A percentile compares a stretch with the other conserved stretches of the same genome.
phyloP scores from a whole-genome alignment of 2,329 filamentous ascomycete species.

The Aspergillus quadrilineatus region DNA sequence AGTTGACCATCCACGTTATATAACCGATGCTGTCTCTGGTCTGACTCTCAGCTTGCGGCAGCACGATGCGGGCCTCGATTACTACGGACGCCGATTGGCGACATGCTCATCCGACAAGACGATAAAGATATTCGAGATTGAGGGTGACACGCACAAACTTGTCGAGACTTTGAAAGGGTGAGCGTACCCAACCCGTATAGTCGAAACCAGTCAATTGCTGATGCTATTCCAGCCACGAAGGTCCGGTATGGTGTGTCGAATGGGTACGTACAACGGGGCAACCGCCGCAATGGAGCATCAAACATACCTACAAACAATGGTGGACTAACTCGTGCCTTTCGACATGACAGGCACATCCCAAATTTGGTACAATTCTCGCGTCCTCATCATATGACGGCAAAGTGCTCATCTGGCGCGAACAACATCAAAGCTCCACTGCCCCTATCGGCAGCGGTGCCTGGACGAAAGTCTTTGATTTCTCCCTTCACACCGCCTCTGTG shows the following conservation, averaged over 20 bases:
- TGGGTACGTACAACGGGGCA: slow-evolving; percentile 58
- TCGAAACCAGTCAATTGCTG: slow-evolving; percentile 7
- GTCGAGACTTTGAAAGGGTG: slow-evolving; percentile 94
- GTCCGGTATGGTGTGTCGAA: slow-evolving; percentile 94
- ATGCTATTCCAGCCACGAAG: slow-evolving; percentile 70
- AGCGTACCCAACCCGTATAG: slow-evolving; percentile 14
- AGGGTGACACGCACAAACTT: slow-evolving; percentile 85
- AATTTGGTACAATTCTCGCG: slow-evolving; percentile 96
- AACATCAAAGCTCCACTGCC: slow-evolving; percentile 47
- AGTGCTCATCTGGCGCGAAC: slow-evolving; percentile 97
- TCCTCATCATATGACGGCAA: slow-evolving; percentile 96
- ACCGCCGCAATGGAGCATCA: not conserved
- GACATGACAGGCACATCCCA: slow-evolving; percentile 72
- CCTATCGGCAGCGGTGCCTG: slow-evolving; percentile 57
- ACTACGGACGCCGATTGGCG: slow-evolving; percentile 92
- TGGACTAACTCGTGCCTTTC: not conserved
- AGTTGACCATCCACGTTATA: slow-evolving; percentile 33
- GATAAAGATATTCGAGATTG: slow-evolving; percentile 98
- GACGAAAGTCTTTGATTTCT: slow-evolving; percentile 90
- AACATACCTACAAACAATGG: not conserved
- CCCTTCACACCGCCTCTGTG: slow-evolving; percentile 90
- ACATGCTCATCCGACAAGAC: slow-evolving; percentile 98
- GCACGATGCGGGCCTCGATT: slow-evolving; percentile 98
- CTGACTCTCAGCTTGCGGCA: slow-evolving; percentile 33
- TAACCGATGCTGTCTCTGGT: not conserved